These are phyloP conservation scores for Hydnomerulius pinastri DNA, from an alignment of 768 basidiomycete species.

Conservation along the genomic window DNA sequence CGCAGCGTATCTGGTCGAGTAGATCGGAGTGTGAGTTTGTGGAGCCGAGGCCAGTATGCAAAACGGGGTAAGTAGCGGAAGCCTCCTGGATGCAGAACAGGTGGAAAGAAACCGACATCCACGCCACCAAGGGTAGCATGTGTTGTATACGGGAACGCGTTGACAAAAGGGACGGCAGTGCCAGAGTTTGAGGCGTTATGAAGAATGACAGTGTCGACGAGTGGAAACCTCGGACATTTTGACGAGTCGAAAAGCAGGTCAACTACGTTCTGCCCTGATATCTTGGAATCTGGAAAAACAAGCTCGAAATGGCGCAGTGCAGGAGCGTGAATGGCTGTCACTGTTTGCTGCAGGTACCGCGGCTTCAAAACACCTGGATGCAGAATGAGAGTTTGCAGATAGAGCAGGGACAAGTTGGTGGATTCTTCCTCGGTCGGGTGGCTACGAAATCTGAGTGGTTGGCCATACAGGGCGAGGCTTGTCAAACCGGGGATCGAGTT, in stretches of 20 bases:
- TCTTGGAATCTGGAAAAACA: slow-evolving; percentile 32
- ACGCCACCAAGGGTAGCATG: slow-evolving; percentile 26
- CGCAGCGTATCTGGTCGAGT: slow-evolving; percentile 23
- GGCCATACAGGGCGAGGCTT: slow-evolving; percentile 29
- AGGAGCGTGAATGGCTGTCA: slow-evolving; percentile 29
- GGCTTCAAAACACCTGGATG: slow-evolving; percentile 33
- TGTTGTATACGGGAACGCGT: slow-evolving; percentile 24
- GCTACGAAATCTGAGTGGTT: slow-evolving; percentile 28
- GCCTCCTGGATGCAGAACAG: slow-evolving; percentile 10
- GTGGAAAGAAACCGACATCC: slow-evolving; percentile 27
- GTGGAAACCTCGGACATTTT: slow-evolving; percentile 25
- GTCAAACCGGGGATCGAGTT: slow-evolving; percentile 23
- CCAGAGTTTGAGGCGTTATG: slow-evolving; percentile 26
- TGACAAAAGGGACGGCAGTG: slow-evolving; percentile 25
- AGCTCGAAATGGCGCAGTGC: slow-evolving; percentile 34
- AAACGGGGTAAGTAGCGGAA: slow-evolving; percentile 7
- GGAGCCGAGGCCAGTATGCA: slow-evolving; percentile 21
- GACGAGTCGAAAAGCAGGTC: slow-evolving; percentile 22
- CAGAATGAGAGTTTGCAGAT: slow-evolving; percentile 31
- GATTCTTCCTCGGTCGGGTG: slow-evolving; percentile 7
- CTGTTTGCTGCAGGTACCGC: slow-evolving; percentile 31
- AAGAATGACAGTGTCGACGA: slow-evolving; percentile 27
- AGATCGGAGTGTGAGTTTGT: slow-evolving; percentile 22
- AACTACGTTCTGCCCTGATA: slow-evolving; percentile 27
- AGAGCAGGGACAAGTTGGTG: slow-evolving; percentile 19